Evolutionary conservation across 306 rosid genomes (phyloP), one percentile per base, ranked within the genome.

Genomic region (Nissolia schottii): DNA sequence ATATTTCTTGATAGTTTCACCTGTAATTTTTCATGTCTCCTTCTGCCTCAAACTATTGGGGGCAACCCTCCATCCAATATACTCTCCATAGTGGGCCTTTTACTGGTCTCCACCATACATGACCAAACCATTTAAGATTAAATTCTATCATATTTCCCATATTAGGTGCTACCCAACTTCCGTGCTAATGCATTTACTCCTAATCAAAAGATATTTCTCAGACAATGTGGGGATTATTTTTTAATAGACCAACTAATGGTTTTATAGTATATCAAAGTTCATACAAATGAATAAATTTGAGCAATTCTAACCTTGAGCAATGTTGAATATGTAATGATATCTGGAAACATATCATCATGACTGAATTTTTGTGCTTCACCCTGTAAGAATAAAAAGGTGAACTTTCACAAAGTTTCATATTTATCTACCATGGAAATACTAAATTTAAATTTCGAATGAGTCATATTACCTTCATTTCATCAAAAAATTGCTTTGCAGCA

Each of bases 381-480:
- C 96, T 92, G 53, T n/a, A 75, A 63, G 73, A 12, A 67, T 19
- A 19, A 45, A 29, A 59, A 59, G 54, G 53, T 51, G 67, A 38
- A 71, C 69, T 28, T 74, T 56, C 66, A 73, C 73, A 74, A 66
- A 71, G 74, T 38, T 53, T 9, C 74, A 66, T 8, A 63, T 65
- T 56, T 67, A 53, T 23, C 76, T 20, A 62, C 64, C 59, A 74
- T 37, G 65, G 51, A 45, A 69, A 86, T 85, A 77, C 79, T 62
- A 75, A 80, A 87, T 71, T 83, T 77, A 85, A 81, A 86, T 72
- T 76, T 76, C 66, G 64, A 83, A 69, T 77, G 74, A 70, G 77
- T 67, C 73, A 53, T 28, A 80, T 53, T 85, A 89, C 96, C 97
- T 89, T 92, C 96, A 92, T 89, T 80, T 87, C 93, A 79, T 81